Conservation (phyloP, 2,329 filamentous ascomycete species). For the Cryoendolithus antarcticus region DNA sequence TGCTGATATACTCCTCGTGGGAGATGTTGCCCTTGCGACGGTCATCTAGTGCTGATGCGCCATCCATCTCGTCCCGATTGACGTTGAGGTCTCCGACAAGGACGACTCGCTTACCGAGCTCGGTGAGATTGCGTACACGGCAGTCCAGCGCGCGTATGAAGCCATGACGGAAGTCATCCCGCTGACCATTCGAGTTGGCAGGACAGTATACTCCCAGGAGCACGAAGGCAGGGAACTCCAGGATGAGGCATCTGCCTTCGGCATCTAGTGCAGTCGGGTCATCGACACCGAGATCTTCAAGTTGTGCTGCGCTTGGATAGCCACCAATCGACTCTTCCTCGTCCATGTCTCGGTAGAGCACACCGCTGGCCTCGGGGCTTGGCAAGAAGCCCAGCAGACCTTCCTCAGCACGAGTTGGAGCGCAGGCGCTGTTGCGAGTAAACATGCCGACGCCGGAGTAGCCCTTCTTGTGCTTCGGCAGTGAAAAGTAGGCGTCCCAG, state of each 20-base stretch:
- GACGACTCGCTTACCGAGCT: conserved; percentile 72
- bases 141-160: conserved; percentile 73
- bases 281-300: conserved; percentile 52
- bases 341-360: conserved; percentile 62
- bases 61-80: conserved; percentile 55
- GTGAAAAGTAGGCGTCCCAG: conserved; percentile 93
- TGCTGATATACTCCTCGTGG: conserved; percentile 58
- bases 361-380: conserved; percentile 48
- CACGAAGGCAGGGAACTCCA: conserved; percentile 93
- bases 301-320: conserved; percentile 61
- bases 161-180: conserved; percentile 68
- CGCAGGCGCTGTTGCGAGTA: conserved; percentile 73
- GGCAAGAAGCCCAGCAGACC: conserved; percentile 75
- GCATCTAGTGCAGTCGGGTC: conserved; percentile 60
- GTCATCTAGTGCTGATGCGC: conserved; percentile 58
- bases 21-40: conserved; percentile 59
- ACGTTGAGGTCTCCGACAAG: conserved; percentile 86
- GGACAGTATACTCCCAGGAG: conserved; percentile 87
- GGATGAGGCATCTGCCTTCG: conserved; percentile 78
- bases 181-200: conserved; percentile 71
- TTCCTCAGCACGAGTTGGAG: conserved; percentile 82
- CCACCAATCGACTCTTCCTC: conserved; percentile 70
- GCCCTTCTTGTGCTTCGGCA: conserved; percentile 89
- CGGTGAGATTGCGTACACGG: conserved; percentile 70
- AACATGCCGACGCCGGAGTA: conserved; percentile 96